Evolutionary conservation across 2,329 filamentous ascomycete species (phyloP).

Genomic region (Tetracladium maxilliforme): DNA sequence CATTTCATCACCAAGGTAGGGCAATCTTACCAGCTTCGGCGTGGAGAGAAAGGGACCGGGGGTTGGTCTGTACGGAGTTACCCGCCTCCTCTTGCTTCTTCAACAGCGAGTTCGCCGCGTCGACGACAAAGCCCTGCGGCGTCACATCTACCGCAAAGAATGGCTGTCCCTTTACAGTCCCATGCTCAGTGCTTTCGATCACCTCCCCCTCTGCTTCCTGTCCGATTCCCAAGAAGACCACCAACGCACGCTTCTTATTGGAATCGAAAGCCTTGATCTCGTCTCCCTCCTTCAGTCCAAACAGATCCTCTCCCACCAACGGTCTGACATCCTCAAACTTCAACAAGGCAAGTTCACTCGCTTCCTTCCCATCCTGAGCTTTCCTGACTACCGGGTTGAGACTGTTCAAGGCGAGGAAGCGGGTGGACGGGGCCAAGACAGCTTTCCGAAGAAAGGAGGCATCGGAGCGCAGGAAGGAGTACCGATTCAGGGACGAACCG

Average conservation of each 20-base stretch:
- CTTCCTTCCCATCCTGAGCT: too few relatives aligned
- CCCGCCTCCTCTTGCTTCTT: constrained; percentile 39
- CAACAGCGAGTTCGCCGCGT: constrained; percentile 1
- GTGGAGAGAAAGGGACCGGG: not conserved
- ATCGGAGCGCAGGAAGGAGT: constrained; percentile 64
- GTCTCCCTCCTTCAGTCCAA: constrained; percentile 57
- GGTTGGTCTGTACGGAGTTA: not conserved
- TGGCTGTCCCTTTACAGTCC: constrained; percentile 61
- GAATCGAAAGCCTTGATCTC: constrained; percentile 63
- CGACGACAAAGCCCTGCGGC: constrained; percentile 35
- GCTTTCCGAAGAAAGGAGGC: constrained; percentile 55
- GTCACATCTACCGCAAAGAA: constrained; percentile 88
- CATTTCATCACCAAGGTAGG: not conserved
- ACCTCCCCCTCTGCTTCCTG: constrained; percentile 22
- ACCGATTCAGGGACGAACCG: constrained; percentile 61
- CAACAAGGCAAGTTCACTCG: constrained; percentile 56
- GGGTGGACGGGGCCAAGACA: constrained; percentile 46
- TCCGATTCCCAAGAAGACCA: constrained; percentile 82
- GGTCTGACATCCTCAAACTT: constrained; percentile 52
- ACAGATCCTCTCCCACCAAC: constrained; percentile 59
- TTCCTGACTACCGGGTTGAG: constrained; percentile 52
- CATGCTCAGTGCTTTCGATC: constrained; percentile 31
- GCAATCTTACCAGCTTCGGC: constrained; percentile 1
- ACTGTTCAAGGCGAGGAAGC: constrained; percentile 67
- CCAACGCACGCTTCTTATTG: constrained; percentile 44